Evolutionary conservation across 352 stramenopile genomes (phyloP).

Genomic region (Blastocystis sp.): DNA sequence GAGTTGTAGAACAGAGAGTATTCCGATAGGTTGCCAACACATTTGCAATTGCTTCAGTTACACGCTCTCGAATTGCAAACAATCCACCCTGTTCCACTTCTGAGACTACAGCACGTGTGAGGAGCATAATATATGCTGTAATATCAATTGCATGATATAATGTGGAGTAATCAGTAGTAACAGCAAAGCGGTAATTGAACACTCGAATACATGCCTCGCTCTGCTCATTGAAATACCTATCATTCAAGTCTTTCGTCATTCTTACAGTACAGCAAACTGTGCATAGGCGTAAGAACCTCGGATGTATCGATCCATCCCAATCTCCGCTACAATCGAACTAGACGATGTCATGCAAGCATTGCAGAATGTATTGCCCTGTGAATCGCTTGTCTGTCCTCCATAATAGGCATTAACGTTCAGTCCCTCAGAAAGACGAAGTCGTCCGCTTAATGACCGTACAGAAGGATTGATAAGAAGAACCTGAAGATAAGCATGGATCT

Average conservation of each 20-base stretch:
- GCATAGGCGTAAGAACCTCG: neutral
- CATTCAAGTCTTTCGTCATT: neutral
- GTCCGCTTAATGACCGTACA: neutral
- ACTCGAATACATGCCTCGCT: slow-evolving; percentile 9
- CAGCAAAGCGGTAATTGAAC: slow-evolving; percentile 28
- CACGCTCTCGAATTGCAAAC: neutral
- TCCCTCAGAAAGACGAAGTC: neutral
- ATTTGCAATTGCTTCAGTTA: neutral
- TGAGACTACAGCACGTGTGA: neutral
- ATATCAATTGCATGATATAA: neutral
- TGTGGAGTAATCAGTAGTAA: neutral
- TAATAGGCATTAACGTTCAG: neutral
- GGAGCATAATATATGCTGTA: neutral
- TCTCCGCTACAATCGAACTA: neutral
- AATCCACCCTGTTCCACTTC: neutral
- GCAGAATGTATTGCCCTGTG: neutral
- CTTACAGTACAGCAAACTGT: slow-evolving; percentile 20
- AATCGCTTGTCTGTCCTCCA: neutral
- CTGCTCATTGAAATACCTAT: neutral
- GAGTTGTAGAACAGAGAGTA: neutral
- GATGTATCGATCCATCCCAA: slow-evolving; percentile 28
- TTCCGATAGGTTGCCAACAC: slow-evolving; percentile 24
- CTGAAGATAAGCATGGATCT: neutral
- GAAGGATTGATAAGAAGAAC: neutral
- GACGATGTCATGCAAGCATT: neutral